Conservation (phyloP, 345 rosid genomes). For the Noccaea bulbosa region DNA sequence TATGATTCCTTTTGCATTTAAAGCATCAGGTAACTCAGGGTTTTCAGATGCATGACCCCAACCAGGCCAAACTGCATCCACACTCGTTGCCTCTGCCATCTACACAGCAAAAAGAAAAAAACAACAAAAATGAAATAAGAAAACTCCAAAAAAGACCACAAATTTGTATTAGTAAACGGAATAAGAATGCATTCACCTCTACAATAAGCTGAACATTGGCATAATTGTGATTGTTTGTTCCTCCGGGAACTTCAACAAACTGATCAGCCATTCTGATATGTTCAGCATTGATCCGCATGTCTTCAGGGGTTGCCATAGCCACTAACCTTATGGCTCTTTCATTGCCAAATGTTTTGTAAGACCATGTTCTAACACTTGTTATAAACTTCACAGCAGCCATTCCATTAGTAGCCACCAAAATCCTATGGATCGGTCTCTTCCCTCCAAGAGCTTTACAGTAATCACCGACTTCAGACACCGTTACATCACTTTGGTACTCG, state of each 20-base stretch:
- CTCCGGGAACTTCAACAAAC: slow-evolving; percentile 99
- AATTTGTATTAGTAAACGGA: too few species aligned
- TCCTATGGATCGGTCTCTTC: slow-evolving; percentile 79
- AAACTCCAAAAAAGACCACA: background rate
- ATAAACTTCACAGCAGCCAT: slow-evolving; percentile 99
- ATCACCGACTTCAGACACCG: slow-evolving; percentile 65
- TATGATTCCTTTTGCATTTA: slow-evolving; percentile 75
- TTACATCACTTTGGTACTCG: slow-evolving; percentile 57
- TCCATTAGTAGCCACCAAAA: slow-evolving; percentile 92
- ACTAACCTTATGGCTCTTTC: slow-evolving; percentile 92
- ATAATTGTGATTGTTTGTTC: slow-evolving; percentile 95
- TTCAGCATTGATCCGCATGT: slow-evolving; percentile 98
- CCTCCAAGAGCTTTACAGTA: slow-evolving; percentile 88
- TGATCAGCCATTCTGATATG: slow-evolving; percentile 97
- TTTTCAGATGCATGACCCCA: slow-evolving; percentile 99
- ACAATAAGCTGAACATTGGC: slow-evolving; percentile 98
- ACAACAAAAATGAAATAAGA: slow-evolving; percentile 6
- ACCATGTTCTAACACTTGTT: slow-evolving; percentile 91
- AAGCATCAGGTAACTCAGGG: slow-evolving; percentile 95
- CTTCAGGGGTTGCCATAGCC: slow-evolving; percentile 99
- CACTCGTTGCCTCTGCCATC: slow-evolving; percentile 96
- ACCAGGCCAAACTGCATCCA: slow-evolving; percentile 99
- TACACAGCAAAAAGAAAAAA: slow-evolving; percentile 33
- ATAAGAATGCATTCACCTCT: slow-evolving; percentile 57
- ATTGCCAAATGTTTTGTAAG: slow-evolving; percentile 91